Base-by-base conservation (phyloP, 1,284 basidiomycete genomes). In the Sutorius eximius region DNA sequence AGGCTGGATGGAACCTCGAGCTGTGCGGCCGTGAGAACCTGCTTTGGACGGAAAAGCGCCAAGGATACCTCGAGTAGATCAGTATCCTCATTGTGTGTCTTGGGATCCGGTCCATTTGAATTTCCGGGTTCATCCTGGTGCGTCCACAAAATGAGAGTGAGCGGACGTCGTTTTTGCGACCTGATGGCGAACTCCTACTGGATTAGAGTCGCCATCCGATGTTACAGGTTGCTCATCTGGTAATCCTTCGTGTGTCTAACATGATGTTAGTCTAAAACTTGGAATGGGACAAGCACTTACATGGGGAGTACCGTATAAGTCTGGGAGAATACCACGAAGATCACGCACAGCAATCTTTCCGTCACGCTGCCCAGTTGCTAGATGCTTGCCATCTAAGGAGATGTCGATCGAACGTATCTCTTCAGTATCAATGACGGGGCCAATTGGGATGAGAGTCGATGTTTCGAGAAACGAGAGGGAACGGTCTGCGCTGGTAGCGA, bases 311-410 rank as follows among this genome's bases (percentile, higher is more conserved):
- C 27, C 40, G 10, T 30, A 53, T 8, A 16, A 32, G 8, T 44
- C 40, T 3, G 38, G 52, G 16, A 53, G 33, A 24, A 53, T 16
- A 10, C n/a, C 2, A 3, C n/a, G 8, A 15, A 54, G 52, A 2
- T 40, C 18, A n/a, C 18, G 53, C 15, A 53, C 4, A 2, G n/a
- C 24, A 8, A 47, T 20, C 34, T 41, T 56, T 11, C 53, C 42
- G 2, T 40, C 7, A 2, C 0, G 3, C 16, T 11, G 24, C 10
- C 52, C 53, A 41, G 37, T 36, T 3, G 18, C 43, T 3, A 55
- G 37, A 34, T 42, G 11, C 3, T 11, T 42, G 3, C 11, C 18
- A 8, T 50, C 22, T 0, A n/a, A 12, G 5, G 33, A 50, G n/a
- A 49, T 8, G n/a, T 32, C 38, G 6, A 56, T 41, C 0, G 30